Evolutionary conservation across 805 yeast genomes (phyloP).

Genomic region (Schwanniomyces polymorphus): DNA sequence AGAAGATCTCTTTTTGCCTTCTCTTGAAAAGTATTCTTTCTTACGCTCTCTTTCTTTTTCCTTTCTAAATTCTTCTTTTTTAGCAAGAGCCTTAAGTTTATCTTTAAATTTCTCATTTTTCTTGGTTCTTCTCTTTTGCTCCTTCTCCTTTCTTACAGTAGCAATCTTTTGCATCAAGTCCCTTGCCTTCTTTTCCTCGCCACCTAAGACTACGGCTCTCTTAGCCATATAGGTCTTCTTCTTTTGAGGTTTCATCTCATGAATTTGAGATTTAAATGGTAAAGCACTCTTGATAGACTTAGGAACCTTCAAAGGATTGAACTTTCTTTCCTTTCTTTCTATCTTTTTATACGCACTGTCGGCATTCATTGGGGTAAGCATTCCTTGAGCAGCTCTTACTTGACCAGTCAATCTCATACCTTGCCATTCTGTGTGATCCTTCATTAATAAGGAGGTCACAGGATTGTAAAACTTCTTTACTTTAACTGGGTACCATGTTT

Average conservation of each 20-base stretch:
- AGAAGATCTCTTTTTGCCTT: conserved; percentile 62
- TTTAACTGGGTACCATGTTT: conserved; percentile 96
- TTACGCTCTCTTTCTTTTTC: conserved; percentile 83
- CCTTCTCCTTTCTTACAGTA: conserved; percentile 84
- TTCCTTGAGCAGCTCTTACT: conserved; percentile 72
- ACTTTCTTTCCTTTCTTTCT: conserved; percentile 80
- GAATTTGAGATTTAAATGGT: conserved; percentile 92
- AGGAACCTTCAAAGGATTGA: conserved; percentile 88
- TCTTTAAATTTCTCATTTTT: conserved; percentile 76
- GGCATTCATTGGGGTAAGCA: conserved; percentile 59
- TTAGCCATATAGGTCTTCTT: conserved; percentile 77
- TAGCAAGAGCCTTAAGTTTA: conserved; percentile 72
- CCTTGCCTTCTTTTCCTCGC: conserved; percentile 92
- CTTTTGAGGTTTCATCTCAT: conserved; percentile 83
- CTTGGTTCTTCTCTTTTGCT: conserved; percentile 68
- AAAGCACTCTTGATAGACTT: conserved; percentile 69
- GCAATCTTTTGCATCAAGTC: conserved; percentile 83
- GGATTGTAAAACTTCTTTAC: conserved; percentile 93
- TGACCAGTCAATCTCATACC: conserved; percentile 97
- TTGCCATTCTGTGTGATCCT: conserved; percentile 83
- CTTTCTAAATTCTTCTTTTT: conserved; percentile 63
- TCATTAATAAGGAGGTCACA: conserved; percentile 81
- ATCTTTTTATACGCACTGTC: conserved; percentile 64
- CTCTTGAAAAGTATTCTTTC: conserved; percentile 78
- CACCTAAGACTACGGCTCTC: conserved; percentile 91